Conservation (phyloP, 768 basidiomycete genomes). For the Lactifluus volemus region DNA sequence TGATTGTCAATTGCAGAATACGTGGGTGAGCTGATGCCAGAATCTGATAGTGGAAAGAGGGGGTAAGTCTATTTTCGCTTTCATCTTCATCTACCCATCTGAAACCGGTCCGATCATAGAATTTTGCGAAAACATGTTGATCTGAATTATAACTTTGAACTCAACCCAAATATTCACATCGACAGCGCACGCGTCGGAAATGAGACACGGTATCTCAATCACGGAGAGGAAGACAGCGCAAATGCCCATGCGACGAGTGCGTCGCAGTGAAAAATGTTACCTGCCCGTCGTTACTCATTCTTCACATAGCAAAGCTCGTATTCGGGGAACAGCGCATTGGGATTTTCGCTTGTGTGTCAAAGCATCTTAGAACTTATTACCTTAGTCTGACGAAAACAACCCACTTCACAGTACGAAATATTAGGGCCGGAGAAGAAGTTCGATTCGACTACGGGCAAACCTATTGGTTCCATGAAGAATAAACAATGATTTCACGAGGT, state of each 20-base stretch:
- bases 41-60: slow-evolving; percentile 35
- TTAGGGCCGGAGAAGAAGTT: slow-evolving; percentile 5
- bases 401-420: not conserved
- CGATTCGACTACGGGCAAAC: slow-evolving; percentile 7
- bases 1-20: slow-evolving; percentile 40
- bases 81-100: not conserved
- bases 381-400: not conserved
- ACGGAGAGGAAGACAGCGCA: slow-evolving; percentile 28
- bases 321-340: slow-evolving; percentile 64
- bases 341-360: slow-evolving; percentile 44
- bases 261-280: slow-evolving; percentile 6
- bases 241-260: slow-evolving; percentile 44
- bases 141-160: slow-evolving; percentile 54
- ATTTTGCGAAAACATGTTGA: slow-evolving; percentile 37
- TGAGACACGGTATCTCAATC: slow-evolving; percentile 61
- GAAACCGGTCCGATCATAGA: slow-evolving; percentile 24
- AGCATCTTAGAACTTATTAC: not conserved
- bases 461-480: not conserved
- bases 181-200: slow-evolving; percentile 54
- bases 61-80: slow-evolving; percentile 31
- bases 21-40: slow-evolving; percentile 50
- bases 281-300: not conserved
- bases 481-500: not conserved
- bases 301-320: slow-evolving; percentile 41
- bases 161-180: slow-evolving; percentile 40